Conservation (phyloP, 2,329 filamentous ascomycete species). For the Fusarium haematococcum region DNA sequence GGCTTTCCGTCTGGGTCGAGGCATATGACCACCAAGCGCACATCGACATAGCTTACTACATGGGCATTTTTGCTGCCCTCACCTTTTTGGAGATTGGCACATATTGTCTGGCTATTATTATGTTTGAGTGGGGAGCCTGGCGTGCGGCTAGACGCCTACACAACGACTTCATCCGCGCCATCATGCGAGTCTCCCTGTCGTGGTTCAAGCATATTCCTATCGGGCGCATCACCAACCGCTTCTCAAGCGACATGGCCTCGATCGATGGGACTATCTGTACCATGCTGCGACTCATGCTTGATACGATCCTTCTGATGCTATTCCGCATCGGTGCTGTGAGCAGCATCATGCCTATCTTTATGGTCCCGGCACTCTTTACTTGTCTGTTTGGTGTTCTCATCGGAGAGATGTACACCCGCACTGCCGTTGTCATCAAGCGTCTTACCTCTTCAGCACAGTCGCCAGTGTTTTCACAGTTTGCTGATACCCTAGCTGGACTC, state of each 20-base stretch:
- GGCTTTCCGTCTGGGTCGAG: constrained; percentile 67
- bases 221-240: constrained; percentile 66
- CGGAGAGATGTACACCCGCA: constrained; percentile 64
- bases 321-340: constrained; percentile 61
- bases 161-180: constrained; percentile 61
- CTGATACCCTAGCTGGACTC: constrained; percentile 63
- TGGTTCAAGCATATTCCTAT: constrained; percentile 68
- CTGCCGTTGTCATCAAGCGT: constrained; percentile 59
- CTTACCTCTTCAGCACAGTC: constrained; percentile 61
- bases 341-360: constrained; percentile 65
- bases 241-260: constrained; percentile 68
- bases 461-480: constrained; percentile 68
- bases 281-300: constrained; percentile 58
- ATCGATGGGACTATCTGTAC: constrained; percentile 62
- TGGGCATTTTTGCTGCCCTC: constrained; percentile 63
- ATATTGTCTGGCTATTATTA: constrained; percentile 56
- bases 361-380: constrained; percentile 59
- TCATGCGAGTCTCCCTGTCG: constrained; percentile 65
- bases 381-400: constrained; percentile 59
- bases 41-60: constrained; percentile 62
- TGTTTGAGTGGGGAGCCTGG: constrained; percentile 68
- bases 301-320: constrained; percentile 56
- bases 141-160: constrained; percentile 66
- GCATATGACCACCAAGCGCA: constrained; percentile 59
- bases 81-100: constrained; percentile 58